phyloP scores from a whole-genome alignment of 345 rosid genomes.

The Lepidium didymum region DNA sequence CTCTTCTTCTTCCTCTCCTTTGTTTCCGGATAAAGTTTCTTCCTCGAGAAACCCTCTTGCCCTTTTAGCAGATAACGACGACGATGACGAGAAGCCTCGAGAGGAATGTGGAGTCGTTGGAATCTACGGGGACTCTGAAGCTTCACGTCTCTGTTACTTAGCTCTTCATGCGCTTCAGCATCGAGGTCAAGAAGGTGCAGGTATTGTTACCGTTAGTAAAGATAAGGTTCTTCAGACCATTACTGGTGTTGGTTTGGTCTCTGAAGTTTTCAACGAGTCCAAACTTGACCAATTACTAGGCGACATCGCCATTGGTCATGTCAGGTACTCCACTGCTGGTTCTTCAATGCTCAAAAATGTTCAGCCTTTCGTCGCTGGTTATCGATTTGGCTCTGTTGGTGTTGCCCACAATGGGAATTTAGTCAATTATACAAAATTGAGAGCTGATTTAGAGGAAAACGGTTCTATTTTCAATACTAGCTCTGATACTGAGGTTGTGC shows the following conservation, averaged over 20 bases:
- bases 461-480: constrained; percentile 83
- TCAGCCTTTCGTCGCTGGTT: constrained; percentile 84
- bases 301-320: constrained; percentile 76
- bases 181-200: constrained; percentile 94
- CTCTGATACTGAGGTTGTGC: constrained; percentile 87
- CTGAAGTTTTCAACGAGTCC: constrained; percentile 76
- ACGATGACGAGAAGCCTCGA: constrained; percentile 63
- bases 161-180: constrained; percentile 92
- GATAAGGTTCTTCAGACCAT: constrained; percentile 59
- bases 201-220: constrained; percentile 67
- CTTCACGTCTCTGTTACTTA: constrained; percentile 77
- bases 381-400: constrained; percentile 68
- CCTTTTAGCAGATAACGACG: constrained; percentile 30
- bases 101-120: constrained; percentile 96
- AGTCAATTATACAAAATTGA: constrained; percentile 53
- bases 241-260: constrained; percentile 82
- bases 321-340: constrained; percentile 81
- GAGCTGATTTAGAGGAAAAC: constrained; percentile 60
- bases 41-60: constrained; percentile 30
- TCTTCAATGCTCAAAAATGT: constrained; percentile 82
- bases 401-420: constrained; percentile 85
- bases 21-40: constrained; percentile 19
- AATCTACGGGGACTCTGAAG: constrained; percentile 76
- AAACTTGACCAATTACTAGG: constrained; percentile 80
- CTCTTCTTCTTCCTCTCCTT: background rate